Percentiles rank a stretch among this genome's conserved stretches.
phyloP scores from a whole-genome alignment of 1,139 yeast species.

The Kodamaea suecica region DNA sequence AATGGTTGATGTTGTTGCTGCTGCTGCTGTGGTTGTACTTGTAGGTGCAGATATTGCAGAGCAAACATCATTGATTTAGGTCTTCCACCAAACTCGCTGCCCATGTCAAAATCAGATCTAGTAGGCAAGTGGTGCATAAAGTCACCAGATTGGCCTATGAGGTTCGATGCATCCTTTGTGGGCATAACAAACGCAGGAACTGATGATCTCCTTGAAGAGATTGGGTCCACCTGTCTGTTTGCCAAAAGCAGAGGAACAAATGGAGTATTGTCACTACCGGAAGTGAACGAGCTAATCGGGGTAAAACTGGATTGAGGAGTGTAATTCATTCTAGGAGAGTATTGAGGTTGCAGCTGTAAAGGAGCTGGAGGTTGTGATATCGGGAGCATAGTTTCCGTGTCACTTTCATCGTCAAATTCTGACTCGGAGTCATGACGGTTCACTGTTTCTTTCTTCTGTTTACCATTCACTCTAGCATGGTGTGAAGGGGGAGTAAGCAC shows the following conservation, averaged over 20 bases:
- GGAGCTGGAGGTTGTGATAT: conserved; percentile 1
- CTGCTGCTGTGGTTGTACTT: neutral
- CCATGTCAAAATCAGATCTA: conserved; percentile 8
- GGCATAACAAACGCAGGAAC: conserved; percentile 7
- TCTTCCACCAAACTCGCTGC: conserved; percentile 5
- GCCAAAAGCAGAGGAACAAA: conserved; percentile 6
- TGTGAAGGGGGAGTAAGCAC: neutral
- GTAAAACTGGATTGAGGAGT: conserved; percentile 4
- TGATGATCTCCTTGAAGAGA: conserved; percentile 6
- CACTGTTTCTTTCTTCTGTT: neutral
- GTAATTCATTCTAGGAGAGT: neutral
- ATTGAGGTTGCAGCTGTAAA: neutral
- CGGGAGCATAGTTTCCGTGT: conserved; percentile 3
- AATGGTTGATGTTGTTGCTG: neutral
- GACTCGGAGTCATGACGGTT: conserved; percentile 15
- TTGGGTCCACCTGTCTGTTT: conserved; percentile 8
- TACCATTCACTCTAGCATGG: neutral
- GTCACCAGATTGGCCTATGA: neutral
- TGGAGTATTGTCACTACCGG: conserved; percentile 4
- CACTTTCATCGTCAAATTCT: conserved; percentile 21
- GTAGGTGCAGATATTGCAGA: neutral
- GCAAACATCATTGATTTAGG: conserved; percentile 2
- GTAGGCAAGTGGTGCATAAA: conserved; percentile 6
- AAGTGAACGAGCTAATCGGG: conserved; percentile 7
- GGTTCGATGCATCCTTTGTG: conserved; percentile 2